Evolutionary conservation across 345 rosid species (phyloP).

Genomic region (Eucalyptus regnans): DNA sequence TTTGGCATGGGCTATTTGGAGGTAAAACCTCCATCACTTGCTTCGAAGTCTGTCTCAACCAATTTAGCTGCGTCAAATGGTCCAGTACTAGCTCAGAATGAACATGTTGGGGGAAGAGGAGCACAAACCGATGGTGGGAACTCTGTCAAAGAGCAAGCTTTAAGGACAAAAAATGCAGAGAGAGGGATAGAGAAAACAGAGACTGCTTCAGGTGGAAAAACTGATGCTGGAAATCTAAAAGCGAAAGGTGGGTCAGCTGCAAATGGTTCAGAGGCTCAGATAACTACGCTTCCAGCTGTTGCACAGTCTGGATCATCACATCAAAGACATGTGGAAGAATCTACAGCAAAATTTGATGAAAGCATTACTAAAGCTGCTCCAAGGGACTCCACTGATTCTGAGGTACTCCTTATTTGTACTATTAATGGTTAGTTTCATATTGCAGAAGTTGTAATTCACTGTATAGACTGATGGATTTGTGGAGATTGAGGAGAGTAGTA

Average conservation of each 20-base stretch:
- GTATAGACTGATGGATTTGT: neutral
- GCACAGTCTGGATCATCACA: constrained; percentile 23
- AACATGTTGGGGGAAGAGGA: constrained; percentile 37
- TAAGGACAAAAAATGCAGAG: constrained; percentile 53
- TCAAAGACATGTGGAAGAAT: constrained; percentile 37
- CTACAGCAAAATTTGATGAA: constrained; percentile 23
- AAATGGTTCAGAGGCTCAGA: constrained; percentile 45
- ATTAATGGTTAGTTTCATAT: neutral
- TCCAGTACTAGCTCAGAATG: constrained; percentile 37
- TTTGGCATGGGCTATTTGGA: constrained; percentile 99
- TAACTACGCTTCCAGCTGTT: constrained; percentile 14
- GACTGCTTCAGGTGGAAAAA: constrained; percentile 22
- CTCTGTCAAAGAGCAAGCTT: constrained; percentile 44
- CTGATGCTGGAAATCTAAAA: constrained; percentile 54
- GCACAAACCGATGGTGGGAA: constrained; percentile 46
- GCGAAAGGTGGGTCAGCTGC: constrained; percentile 34
- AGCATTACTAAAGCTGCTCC: constrained; percentile 23
- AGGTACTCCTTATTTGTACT: constrained; percentile 30
- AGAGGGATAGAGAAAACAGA: constrained; percentile 61
- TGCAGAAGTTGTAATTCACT: neutral
- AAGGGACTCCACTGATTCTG: constrained; percentile 47
- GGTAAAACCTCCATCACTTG: constrained; percentile 55
- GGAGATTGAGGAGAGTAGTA: neutral
- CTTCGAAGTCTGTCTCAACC: constrained; percentile 40
- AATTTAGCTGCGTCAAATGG: constrained; percentile 35